Conservation (phyloP, 345 rosid species). For the Salix purpurea region DNA sequence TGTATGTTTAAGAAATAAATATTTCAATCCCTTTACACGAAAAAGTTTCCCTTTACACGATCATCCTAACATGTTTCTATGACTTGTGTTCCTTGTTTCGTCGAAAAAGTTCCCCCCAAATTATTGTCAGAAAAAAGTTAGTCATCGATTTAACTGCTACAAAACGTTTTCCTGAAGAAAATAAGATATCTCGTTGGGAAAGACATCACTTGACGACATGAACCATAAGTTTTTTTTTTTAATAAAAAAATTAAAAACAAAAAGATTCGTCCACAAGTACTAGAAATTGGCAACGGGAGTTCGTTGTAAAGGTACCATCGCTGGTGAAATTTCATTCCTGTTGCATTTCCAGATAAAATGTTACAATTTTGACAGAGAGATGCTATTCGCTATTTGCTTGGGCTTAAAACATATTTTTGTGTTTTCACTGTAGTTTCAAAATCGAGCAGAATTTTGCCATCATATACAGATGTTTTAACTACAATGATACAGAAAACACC, state of each 20-base stretch:
- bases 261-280: neutral
- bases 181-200: no score
- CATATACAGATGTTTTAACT: neutral
- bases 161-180: no score
- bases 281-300: neutral
- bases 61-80: no score
- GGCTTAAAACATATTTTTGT: neutral
- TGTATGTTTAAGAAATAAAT: no score
- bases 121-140: no score
- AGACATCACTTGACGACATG: no score
- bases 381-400: neutral
- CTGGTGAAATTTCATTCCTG: neutral
- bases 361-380: neutral
- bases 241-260: no score
- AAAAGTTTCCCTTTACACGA: no score
- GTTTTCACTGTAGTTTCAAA: neutral
- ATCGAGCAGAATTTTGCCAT: neutral
- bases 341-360: neutral
- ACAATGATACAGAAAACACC: neutral
- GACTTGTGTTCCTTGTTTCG: no score
- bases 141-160: no score
- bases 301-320: neutral
- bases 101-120: no score
- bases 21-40: no score
- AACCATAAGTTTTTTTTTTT: neutral